Evolutionary conservation across 805 yeast species (phyloP), one percentile per base, ranked within the genome.

Genomic region (Wickerhamiella sergipiensis): DNA sequence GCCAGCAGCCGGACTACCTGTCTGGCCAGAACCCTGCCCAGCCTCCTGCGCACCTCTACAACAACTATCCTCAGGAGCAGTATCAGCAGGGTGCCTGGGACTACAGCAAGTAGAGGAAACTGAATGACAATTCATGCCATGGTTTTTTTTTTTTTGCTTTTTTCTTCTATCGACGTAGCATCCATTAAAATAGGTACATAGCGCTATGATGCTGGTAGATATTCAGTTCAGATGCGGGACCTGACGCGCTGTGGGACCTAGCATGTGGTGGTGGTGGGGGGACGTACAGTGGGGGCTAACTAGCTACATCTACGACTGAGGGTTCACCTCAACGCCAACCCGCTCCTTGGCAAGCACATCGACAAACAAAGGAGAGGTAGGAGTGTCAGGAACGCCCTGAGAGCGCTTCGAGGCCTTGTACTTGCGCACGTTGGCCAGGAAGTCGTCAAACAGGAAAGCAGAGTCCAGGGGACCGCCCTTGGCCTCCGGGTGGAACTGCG

Each of bases 401-500:
- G 74, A 68, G 43, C 62, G 62, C 60, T 68, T 69, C 50, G 67
- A 63, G 49, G 64, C 65, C 63, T 73, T 76, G 74, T 77, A 87
- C 46, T 69, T 70, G 46, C 71, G 74, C 56, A 92, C 81, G 62
- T 82, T 74, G 39, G 72, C 77, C 61, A 92, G 80, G 70, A 85
- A 92, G 68, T 81, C 86, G 73, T 92, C 97, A 61, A 92, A 92
- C 67, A 92, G 73, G 70, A 80, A 86, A 2, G 87, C 77, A 13
- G 96, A 85, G 69, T 92, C 99, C 62, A 84, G 76, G 53, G 99
- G 99, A 60, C 99, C 99, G 61, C 98, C 97, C 72, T 88, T 90
- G 52, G 98, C 97, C 70, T 92, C 99, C 47, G 99, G 99, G 67
- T 92, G 99, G 77, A 92, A 92, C 70, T 92, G 98, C 2, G 96